Base-by-base conservation (phyloP, 441 rosid species). In the Brassica hybrid region DNA sequence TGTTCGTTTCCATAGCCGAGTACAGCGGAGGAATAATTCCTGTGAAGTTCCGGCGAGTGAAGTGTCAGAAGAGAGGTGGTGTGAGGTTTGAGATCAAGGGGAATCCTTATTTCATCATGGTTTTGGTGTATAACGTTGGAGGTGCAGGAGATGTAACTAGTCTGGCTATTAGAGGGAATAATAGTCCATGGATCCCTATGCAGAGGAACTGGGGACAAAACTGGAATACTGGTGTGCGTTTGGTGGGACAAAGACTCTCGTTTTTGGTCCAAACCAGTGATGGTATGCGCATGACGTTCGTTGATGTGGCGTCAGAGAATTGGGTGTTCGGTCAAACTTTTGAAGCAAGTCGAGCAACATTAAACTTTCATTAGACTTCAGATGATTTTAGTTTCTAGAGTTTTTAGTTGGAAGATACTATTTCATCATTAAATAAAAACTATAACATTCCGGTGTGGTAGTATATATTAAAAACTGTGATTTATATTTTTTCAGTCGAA, bases 181-280 rank as follows among this genome's bases (percentile, higher is more conserved):
- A 68, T 0, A 79, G 87, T 14, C 54, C 48, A 1, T 88, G 92
- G 92, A 45, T 65, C 2, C 30, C 6, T 6, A 88, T 88, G 94
- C 3, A 13, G 1, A 80, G 87, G 25, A 85, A 88, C 12, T 88
- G 92, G 94, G 92, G 92, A 0, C 88, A 86, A 59, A 82, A 73
- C 62, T 88, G 92, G 94, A 69, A 79, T 12, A 69, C 70, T 0
- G 74, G 76, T 16, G 23, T n/a, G 0, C 2, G 18, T 0, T 62
- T 87, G n/a, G 57, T 57, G 0, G 88, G 89, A 19, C 90, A 87
- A 71, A 65, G 80, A 3, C 81, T 88, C 72, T 85, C 90, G 7
- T 90, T 90, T 62, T 34, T 32, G 21, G 86, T 85, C 8, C 79
- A 76, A 10, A 74, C 83, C 1, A 85, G 89, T 17, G 88, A 85